A percentile compares a stretch with the other conserved stretches of the same genome.
Conservation (phyloP, 495 filamentous ascomycete genomes). For the Talaromyces liani region DNA sequence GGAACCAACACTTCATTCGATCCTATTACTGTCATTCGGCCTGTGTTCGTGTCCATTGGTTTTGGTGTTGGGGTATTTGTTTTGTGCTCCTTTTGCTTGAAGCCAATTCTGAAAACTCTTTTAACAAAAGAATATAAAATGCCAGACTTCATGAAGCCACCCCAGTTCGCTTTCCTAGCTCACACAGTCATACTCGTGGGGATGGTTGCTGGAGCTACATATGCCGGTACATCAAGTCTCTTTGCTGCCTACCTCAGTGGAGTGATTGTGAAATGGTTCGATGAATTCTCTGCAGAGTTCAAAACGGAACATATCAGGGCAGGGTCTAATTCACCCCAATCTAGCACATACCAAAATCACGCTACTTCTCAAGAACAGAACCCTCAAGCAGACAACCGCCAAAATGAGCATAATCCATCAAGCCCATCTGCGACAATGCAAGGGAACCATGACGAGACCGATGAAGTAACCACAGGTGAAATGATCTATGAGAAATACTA, state of each 20-base stretch:
- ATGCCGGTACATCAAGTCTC: conserved; percentile 60
- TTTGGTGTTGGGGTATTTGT: conserved; percentile 43
- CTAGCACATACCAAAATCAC: background rate
- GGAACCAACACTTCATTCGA: conserved; percentile 23
- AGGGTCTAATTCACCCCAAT: background rate
- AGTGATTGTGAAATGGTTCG: conserved; percentile 49
- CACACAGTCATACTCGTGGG: conserved; percentile 42
- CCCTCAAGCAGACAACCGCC: background rate
- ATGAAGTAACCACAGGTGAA: conserved; percentile 18
- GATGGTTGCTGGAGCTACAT: conserved; percentile 49
- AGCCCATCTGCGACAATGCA: background rate
- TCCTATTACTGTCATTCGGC: conserved; percentile 43
- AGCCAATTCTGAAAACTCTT: conserved; percentile 24
- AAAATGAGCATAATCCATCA: background rate
- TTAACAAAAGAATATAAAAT: conserved; percentile 1
- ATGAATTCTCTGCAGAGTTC: conserved; percentile 12
- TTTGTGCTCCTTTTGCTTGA: conserved; percentile 34
- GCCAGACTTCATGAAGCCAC: conserved; percentile 11
- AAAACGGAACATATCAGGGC: background rate
- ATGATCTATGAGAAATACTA: conserved; percentile 53
- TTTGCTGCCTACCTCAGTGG: conserved; percentile 68
- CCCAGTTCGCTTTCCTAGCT: conserved; percentile 28
- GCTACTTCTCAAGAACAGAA: too few relatives aligned
- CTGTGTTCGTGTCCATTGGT: conserved; percentile 50
- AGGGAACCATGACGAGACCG: background rate